A percentile compares a stretch with the other conserved stretches of the same genome.
Conservation (phyloP, 768 basidiomycete species). For the Cubamyces lactineus region DNA sequence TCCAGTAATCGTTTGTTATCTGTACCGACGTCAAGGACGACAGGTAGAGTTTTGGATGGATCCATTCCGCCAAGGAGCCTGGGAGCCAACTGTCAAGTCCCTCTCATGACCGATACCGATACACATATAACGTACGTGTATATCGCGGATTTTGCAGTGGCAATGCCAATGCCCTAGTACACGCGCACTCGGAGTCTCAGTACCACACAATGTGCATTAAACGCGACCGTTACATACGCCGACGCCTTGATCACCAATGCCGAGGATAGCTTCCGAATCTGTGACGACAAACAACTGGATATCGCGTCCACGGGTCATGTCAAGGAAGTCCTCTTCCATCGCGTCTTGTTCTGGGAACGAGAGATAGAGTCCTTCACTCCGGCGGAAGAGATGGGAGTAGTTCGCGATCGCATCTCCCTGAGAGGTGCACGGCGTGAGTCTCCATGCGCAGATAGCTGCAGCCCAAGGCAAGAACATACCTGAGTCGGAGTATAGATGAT, state of each 20-base stretch:
- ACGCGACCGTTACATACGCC: constrained; percentile 44
- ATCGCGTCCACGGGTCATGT: constrained; percentile 59
- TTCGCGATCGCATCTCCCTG: constrained; percentile 82
- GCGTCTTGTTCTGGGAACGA: constrained; percentile 59
- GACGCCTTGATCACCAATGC: constrained; percentile 77
- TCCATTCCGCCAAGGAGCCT: constrained; percentile 70
- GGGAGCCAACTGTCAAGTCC: not conserved
- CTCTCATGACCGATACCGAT: not conserved
- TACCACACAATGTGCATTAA: not conserved
- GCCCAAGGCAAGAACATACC: constrained; percentile 42
- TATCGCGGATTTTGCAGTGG: constrained; percentile 76
- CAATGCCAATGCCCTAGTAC: constrained; percentile 59
- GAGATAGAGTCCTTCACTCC: constrained; percentile 78
- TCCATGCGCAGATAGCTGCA: not conserved
- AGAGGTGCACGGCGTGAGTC: not conserved
- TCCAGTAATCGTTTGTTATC: constrained; percentile 65
- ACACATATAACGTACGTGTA: constrained; percentile 59
- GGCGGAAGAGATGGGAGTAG: constrained; percentile 83
- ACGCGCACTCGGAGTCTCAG: not conserved
- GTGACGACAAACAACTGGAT: constrained; percentile 84
- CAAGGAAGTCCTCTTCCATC: constrained; percentile 80
- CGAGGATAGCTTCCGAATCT: constrained; percentile 85
- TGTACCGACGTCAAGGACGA: constrained; percentile 78
- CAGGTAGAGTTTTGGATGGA: constrained; percentile 58
- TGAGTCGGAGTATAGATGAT: constrained; percentile 87